Percentiles rank a stretch among this genome's conserved stretches.
Conservation (phyloP, 106 monocot genomes). For the Dendrobium huoshanense region DNA sequence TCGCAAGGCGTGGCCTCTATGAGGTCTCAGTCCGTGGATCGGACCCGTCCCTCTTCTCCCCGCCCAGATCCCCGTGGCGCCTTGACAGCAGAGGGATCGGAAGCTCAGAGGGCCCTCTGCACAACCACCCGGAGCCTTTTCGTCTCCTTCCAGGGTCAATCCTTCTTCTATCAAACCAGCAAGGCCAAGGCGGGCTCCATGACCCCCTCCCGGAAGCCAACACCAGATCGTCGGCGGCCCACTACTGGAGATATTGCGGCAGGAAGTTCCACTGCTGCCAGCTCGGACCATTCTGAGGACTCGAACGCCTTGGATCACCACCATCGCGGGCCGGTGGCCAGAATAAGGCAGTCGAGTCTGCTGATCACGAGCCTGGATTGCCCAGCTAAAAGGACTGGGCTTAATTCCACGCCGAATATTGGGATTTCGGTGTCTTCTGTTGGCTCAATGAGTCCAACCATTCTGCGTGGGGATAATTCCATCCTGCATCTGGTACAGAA, state of each 20-base stretch:
- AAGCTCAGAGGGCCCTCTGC: conserved; percentile 9
- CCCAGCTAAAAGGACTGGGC: conserved; percentile 34
- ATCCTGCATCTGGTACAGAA: too few relatives aligned
- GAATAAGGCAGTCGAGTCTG: conserved; percentile 32
- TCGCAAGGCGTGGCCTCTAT: conserved; percentile 15
- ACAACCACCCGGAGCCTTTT: conserved; percentile 60
- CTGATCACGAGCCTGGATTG: conserved; percentile 40
- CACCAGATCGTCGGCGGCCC: conserved; percentile 9
- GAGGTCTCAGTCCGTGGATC: conserved; percentile 74
- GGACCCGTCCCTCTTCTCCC: conserved; percentile 37
- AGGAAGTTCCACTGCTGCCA: background rate
- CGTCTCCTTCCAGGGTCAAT: conserved; percentile 81
- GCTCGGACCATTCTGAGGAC: conserved; percentile 38
- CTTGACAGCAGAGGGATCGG: background rate
- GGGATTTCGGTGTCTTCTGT: too few relatives aligned
- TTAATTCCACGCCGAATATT: too few relatives aligned
- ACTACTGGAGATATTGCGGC: background rate
- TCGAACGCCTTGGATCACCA: conserved; percentile 11
- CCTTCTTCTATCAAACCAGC: conserved; percentile 82
- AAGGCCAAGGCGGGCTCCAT: conserved; percentile 24
- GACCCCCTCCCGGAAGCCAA: conserved; percentile 16
- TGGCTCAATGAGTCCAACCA: too few relatives aligned
- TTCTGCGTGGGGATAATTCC: too few relatives aligned
- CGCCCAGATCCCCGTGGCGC: conserved; percentile 7
- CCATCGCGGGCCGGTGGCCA: conserved; percentile 48